Conservation (phyloP, 139 green algal genomes). For the Chlorella sp. region DNA sequence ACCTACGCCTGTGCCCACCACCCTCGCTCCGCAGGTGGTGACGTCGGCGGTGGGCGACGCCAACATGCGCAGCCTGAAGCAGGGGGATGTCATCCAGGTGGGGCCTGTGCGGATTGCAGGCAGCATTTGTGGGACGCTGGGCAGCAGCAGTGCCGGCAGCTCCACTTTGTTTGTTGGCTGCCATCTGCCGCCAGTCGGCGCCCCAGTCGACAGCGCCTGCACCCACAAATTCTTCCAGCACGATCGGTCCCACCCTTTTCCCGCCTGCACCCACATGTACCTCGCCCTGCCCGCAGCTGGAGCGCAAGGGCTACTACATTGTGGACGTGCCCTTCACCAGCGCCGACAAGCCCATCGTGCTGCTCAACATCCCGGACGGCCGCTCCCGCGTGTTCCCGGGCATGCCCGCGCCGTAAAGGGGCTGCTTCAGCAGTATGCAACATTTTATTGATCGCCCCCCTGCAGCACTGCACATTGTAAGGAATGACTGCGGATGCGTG, state of each 20-base stretch:
- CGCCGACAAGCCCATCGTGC: constrained; percentile 74
- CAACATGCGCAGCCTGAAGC: constrained; percentile 94
- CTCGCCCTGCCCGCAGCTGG: background rate
- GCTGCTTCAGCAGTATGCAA: no score
- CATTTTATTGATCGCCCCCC: no score
- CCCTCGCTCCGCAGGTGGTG: constrained; percentile 10
- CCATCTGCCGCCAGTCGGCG: no score
- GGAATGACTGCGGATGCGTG: no score
- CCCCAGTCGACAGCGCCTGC: no score
- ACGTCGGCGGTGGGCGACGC: constrained; percentile 84
- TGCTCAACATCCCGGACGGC: constrained; percentile 97
- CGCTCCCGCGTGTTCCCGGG: constrained; percentile 5
- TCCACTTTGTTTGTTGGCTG: no score
- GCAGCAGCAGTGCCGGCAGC: no score
- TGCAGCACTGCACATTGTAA: no score
- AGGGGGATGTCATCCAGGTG: constrained; percentile 97
- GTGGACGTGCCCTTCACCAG: constrained; percentile 79
- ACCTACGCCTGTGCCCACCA: background rate
- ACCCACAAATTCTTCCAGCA: no score
- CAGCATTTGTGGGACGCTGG: no score
- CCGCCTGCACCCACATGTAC: background rate
- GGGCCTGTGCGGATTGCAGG: background rate
- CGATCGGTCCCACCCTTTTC: no score
- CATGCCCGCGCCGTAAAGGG: background rate
- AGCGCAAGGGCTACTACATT: constrained; percentile 92